These are phyloP conservation scores for Rehmannia glutinosa DNA, from an alignment of 257 asterid species.

Conservation along the genomic window DNA sequence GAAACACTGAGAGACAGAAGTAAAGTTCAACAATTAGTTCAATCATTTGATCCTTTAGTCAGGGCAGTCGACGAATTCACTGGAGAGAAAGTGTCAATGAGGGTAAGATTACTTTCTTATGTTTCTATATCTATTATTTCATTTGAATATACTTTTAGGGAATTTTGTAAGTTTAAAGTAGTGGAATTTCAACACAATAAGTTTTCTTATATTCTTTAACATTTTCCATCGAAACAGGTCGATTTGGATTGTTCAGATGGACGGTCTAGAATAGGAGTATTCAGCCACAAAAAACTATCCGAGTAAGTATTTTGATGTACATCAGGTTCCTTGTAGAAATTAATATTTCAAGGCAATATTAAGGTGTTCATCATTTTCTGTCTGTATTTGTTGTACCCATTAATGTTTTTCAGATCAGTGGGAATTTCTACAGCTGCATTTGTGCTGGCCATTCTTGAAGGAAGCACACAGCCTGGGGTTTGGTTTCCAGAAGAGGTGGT, in stretches of 20 bases:
- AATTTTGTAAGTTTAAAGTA: background rate
- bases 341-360: background rate
- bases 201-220: no score
- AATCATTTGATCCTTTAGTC: conserved; percentile 76
- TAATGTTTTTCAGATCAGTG: conserved; percentile 66
- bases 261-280: conserved; percentile 64
- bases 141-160: background rate
- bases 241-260: conserved; percentile 86
- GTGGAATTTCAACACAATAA: background rate
- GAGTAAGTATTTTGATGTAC: conserved; percentile 29
- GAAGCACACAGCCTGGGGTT: conserved; percentile 88
- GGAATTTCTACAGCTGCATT: conserved; percentile 79
- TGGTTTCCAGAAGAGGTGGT: conserved; percentile 97
- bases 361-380: background rate
- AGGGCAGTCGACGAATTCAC: conserved; percentile 58
- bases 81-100: conserved; percentile 90
- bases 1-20: conserved; percentile 78
- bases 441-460: conserved; percentile 84
- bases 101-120: conserved; percentile 42
- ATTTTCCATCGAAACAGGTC: conserved; percentile 45
- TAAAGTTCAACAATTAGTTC: conserved; percentile 70
- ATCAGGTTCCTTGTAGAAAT: background rate
- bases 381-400: background rate
- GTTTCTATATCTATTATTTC: background rate
- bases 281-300: conserved; percentile 80